Evolutionary conservation across 306 rosid species (phyloP), one percentile per base, ranked within the genome.

Genomic region (Malus sylvestris): DNA sequence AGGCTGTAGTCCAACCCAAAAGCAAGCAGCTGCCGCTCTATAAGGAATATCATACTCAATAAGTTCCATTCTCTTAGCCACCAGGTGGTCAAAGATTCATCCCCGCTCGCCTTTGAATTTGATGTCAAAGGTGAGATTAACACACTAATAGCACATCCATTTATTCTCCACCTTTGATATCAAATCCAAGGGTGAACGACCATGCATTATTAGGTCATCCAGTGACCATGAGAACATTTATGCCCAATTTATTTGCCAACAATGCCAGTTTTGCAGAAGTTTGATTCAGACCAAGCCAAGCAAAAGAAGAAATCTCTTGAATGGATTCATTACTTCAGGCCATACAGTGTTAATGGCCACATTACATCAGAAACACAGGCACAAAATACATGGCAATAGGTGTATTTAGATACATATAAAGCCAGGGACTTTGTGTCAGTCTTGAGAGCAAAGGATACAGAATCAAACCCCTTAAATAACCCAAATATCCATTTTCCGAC

Each of bases 321-420:
- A 74, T 62, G 27, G 44, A 62, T 74, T 62, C 32, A 46, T 45
- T 44, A 74, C 63, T 29, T 61, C 70, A 61, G 61, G 49, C 61
- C 70, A 74, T 45, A 27, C 19, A 62, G 78, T 27, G 29, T 27
- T 45, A 6, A 62, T 62, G 78, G 27, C 70, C 32, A 62, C 78
- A 45, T 35, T 8, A 20, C 42, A 44, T 42, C 61, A 46, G 44
- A 49, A 40, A 73, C 13, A 73, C 58, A 25, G 77, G 67, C 42
- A 15, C 68, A 60, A 60, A 32, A 49, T 27, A 73, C 12, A 27
- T 27, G 77, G 59, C 70, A 29, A 44, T 20, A 27, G 45, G 22
- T 19, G 78, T 53, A 46, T 22, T 62, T 45, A 30, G 42, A 45
- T 30, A 45, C 62, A 74, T 29, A 45, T 10, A 49, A 45, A 46